Evolutionary conservation across 768 basidiomycete species (phyloP), one percentile per base, ranked within the genome.

Genomic region (Exsudoporus frostii): DNA sequence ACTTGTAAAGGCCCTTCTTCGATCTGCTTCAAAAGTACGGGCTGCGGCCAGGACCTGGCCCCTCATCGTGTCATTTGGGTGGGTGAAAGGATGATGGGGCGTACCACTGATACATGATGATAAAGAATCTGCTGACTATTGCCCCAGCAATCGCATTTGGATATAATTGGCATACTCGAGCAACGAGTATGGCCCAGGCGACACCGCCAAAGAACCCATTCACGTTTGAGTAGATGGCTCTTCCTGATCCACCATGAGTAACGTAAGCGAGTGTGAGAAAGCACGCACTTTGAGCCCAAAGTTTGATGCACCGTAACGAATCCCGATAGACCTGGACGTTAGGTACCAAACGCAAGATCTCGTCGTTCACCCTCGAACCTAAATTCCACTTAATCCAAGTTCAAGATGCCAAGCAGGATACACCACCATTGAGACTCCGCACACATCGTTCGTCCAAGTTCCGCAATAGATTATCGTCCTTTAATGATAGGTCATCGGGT

Each of bases 131-230:
- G 74, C 92, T 94, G 68, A 99, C 93, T 59, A 99, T 94, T 4
- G 91, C 92, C 15, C 94, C 93, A 13, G 95, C 92, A 54, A 86
- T 85, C 8, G 93, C 95, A 56, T 87, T 97, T 29, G 97, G 97
- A 70, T 98, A 99, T 50, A 99, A 74, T 66, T 99, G 97, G 74
- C 97, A 99, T 79, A 98, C 94, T 71, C 97, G 86, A 46, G 97
- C 97, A n/a, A 98, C 95, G 37, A 98, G 83, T 78, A 98, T 90
- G 4, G 96, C 92, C 97, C 97, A 99, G 27, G 95, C 96, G 2
- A 98, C 96, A 65, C 97, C 97, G 51, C 97, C 97, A 30, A 96
- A 81, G 71, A 98, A 99, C 19, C 96, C 97, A 62, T 93, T 93
- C 11, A 98, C 92, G 69, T 99, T 99, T 1, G 94, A 96, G 71